These are phyloP conservation scores for Parastagonospora avenae DNA, from an alignment of 2,329 filamentous ascomycete genomes.

Conservation along the genomic window DNA sequence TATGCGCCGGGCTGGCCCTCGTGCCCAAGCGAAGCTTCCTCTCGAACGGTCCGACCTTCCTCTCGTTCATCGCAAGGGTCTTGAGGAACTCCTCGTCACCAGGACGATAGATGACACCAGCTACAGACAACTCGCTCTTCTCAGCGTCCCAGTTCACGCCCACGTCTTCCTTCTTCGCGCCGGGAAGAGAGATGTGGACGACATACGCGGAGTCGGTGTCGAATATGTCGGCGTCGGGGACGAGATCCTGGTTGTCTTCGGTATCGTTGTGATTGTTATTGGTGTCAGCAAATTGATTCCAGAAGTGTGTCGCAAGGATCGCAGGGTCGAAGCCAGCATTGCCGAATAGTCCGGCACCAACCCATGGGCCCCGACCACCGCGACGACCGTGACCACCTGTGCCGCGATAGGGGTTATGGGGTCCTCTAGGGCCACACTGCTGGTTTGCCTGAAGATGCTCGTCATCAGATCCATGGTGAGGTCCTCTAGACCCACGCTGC, in stretches of 20 bases:
- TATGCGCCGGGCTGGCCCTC: slow-evolving; percentile 60
- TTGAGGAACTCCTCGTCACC: slow-evolving; percentile 71
- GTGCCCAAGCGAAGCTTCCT: slow-evolving; percentile 67
- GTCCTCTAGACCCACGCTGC: slow-evolving; percentile 13
- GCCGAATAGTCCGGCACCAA: slow-evolving; percentile 17
- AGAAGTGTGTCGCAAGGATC: slow-evolving; percentile 42
- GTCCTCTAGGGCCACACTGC: slow-evolving; percentile 14
- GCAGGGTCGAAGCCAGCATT: slow-evolving; percentile 27
- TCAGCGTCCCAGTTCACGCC: slow-evolving; percentile 77
- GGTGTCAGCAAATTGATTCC: slow-evolving; percentile 37
- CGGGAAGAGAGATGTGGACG: slow-evolving; percentile 75
- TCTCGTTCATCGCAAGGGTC: slow-evolving; percentile 67
- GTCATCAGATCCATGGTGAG: slow-evolving; percentile 9
- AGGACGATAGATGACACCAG: slow-evolving; percentile 74
- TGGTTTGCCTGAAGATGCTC: slow-evolving; percentile 11
- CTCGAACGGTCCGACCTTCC: slow-evolving; percentile 76
- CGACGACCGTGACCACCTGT: slow-evolving; percentile 16
- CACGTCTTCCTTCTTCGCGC: slow-evolving; percentile 78
- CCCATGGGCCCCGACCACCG: slow-evolving; percentile 35
- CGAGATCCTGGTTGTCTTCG: slow-evolving; percentile 52
- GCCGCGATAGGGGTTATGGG: slow-evolving; percentile 21
- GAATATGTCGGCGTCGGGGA: slow-evolving; percentile 76
- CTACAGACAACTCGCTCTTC: slow-evolving; percentile 67
- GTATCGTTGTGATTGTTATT: slow-evolving; percentile 18
- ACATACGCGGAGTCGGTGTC: slow-evolving; percentile 66